Conservation (phyloP, 108 stramenopile species). For the Skeletonema costatum region DNA sequence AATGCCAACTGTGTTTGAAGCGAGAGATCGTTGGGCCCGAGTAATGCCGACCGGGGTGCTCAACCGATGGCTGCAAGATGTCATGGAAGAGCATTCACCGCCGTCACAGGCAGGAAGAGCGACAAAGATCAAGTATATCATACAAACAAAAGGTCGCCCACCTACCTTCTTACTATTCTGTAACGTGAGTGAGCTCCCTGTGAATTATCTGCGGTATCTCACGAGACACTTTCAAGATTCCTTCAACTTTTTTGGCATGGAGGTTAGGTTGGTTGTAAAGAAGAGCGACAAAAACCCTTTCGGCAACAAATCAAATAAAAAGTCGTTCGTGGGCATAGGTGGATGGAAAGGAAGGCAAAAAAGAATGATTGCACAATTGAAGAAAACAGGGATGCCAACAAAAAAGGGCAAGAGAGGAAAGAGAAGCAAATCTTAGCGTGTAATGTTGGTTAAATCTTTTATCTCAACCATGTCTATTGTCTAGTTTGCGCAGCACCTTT, state of each 20-base stretch:
- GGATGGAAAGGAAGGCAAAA: conserved; percentile 68
- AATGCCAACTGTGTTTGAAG: conserved; percentile 81
- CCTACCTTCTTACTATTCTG: conserved; percentile 89
- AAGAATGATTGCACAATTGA: conserved; percentile 48
- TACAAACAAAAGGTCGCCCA: conserved; percentile 87
- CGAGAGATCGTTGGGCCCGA: conserved; percentile 76
- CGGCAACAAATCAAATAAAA: conserved; percentile 35
- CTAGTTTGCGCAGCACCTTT: neutral
- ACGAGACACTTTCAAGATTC: conserved; percentile 86
- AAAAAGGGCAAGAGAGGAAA: conserved; percentile 22
- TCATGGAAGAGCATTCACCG: conserved; percentile 62
- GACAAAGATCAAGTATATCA: conserved; percentile 81
- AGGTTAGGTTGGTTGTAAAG: conserved; percentile 77
- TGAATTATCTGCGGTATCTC: conserved; percentile 73
- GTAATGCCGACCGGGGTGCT: conserved; percentile 74
- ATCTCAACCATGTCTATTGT: neutral
- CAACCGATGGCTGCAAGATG: conserved; percentile 86
- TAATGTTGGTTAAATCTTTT: neutral
- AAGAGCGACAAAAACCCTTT: conserved; percentile 79
- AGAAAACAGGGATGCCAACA: conserved; percentile 41
- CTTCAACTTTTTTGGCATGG: conserved; percentile 83
- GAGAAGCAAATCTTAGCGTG: neutral
- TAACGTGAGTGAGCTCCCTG: conserved; percentile 68
- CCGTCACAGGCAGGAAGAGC: conserved; percentile 59
- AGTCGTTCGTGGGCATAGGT: conserved; percentile 64